These are phyloP conservation scores for Ogataea hybrid DNA, from an alignment of 1,139 yeast species.

Conservation along the genomic window DNA sequence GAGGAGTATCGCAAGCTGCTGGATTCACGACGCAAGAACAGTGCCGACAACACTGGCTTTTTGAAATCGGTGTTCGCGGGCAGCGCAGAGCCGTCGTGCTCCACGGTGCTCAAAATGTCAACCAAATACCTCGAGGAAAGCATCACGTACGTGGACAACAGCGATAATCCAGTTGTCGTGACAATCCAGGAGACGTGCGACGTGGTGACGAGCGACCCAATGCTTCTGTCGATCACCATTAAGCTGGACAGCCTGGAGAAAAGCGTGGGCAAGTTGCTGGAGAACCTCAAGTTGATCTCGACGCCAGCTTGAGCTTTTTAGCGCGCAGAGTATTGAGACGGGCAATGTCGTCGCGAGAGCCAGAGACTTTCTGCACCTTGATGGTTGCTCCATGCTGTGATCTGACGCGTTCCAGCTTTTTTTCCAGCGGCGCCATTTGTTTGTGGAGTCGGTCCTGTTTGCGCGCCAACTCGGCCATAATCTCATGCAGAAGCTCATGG, in stretches of 20 bases:
- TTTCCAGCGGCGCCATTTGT: constrained; percentile 15
- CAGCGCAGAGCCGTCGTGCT: constrained; percentile 27
- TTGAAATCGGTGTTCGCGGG: constrained; percentile 24
- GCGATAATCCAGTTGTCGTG: constrained; percentile 28
- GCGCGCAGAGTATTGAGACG: constrained; percentile 15
- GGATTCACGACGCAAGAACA: constrained; percentile 18
- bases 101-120: constrained; percentile 29
- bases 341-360: constrained; percentile 16
- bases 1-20: constrained; percentile 30
- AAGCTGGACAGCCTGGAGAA: constrained; percentile 33
- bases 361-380: constrained; percentile 9
- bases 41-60: constrained; percentile 10
- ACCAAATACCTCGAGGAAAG: constrained; percentile 29
- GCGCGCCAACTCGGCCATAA: constrained; percentile 17
- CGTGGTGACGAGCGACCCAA: constrained; percentile 34
- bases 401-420: constrained; percentile 22
- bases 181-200: constrained; percentile 30
- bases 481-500: constrained; percentile 12
- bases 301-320: constrained; percentile 10
- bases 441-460: constrained; percentile 19
- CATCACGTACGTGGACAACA: constrained; percentile 29
- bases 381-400: constrained; percentile 11
- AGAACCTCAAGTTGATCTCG: constrained; percentile 22
- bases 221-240: constrained; percentile 30
- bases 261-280: constrained; percentile 23